phyloP scores from a whole-genome alignment of 768 basidiomycete species.

The Auricularia cornea region DNA sequence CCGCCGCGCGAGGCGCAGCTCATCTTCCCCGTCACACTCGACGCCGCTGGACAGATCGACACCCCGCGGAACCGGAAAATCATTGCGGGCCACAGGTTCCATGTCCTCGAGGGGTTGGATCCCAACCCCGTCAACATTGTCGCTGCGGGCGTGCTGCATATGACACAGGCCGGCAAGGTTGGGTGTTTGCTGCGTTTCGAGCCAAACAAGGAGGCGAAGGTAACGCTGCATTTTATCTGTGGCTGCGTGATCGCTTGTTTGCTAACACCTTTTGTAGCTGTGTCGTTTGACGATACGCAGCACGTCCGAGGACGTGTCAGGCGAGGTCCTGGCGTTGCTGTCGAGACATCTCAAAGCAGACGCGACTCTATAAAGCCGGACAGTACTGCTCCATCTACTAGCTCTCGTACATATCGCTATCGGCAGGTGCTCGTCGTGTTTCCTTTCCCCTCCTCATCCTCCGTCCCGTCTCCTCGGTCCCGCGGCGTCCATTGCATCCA shows the following conservation, averaged over 20 bases:
- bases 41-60: slow-evolving; percentile 63
- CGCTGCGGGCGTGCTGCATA: slow-evolving; percentile 93
- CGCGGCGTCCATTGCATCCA: background rate
- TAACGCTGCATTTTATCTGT: slow-evolving; percentile 24
- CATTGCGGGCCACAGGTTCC: slow-evolving; percentile 68
- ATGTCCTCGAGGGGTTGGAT: slow-evolving; percentile 76
- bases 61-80: slow-evolving; percentile 63
- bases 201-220: slow-evolving; percentile 94
- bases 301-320: slow-evolving; percentile 85
- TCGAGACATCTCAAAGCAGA: slow-evolving; percentile 23
- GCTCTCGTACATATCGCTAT: background rate
- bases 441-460: background rate
- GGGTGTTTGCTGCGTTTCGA: slow-evolving; percentile 90
- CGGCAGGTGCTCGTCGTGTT: background rate
- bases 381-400: background rate
- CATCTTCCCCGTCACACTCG: slow-evolving; percentile 74
- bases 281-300: slow-evolving; percentile 91
- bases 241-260: background rate
- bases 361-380: slow-evolving; percentile 1
- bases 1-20: slow-evolving; percentile 85
- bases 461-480: background rate
- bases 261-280: slow-evolving; percentile 38
- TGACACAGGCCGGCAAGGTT: slow-evolving; percentile 85
- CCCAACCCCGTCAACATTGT: slow-evolving; percentile 93
- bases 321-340: slow-evolving; percentile 52